phyloP scores from a whole-genome alignment of 345 rosid genomes.

The Euphorbia lathyris region DNA sequence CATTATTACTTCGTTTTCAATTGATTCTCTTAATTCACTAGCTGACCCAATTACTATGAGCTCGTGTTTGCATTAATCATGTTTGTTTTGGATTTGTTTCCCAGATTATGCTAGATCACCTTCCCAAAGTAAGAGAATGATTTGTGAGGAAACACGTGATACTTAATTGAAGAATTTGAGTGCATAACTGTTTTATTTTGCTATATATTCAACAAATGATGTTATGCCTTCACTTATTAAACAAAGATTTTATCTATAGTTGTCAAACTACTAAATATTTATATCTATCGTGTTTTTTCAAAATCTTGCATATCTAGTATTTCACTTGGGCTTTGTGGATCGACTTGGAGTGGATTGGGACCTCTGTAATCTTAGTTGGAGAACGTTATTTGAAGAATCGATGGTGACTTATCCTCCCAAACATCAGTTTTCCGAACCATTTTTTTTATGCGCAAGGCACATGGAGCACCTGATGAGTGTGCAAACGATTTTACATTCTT shows the following conservation, averaged over 20 bases:
- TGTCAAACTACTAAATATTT: not conserved
- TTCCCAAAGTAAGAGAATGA: conserved; percentile 92
- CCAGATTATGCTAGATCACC: conserved; percentile 93
- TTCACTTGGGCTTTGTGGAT: not conserved
- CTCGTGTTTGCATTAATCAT: conserved; percentile 7
- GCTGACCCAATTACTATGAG: not conserved
- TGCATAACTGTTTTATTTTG: not conserved
- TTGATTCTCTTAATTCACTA: conserved; percentile 3
- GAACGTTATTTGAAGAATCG: too few relatives aligned
- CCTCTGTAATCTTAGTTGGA: too few relatives aligned
- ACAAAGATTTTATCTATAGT: not conserved
- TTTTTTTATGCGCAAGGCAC: conserved; percentile 99
- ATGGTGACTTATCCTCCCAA: too few relatives aligned
- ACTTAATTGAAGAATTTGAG: not conserved
- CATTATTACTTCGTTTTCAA: not conserved
- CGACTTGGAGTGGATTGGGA: too few relatives aligned
- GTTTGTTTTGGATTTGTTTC: conserved; percentile 26
- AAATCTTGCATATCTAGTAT: not conserved
- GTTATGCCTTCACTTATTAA: not conserved
- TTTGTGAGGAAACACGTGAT: conserved; percentile 49
- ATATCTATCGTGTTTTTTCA: too few relatives aligned
- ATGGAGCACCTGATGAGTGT: conserved; percentile 90
- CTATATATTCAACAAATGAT: not conserved
- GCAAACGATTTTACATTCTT: conserved; percentile 88
- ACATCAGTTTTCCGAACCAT: conserved; percentile 80